Base-by-base conservation (phyloP, 768 basidiomycete genomes). In the Pleurotus djamor region DNA sequence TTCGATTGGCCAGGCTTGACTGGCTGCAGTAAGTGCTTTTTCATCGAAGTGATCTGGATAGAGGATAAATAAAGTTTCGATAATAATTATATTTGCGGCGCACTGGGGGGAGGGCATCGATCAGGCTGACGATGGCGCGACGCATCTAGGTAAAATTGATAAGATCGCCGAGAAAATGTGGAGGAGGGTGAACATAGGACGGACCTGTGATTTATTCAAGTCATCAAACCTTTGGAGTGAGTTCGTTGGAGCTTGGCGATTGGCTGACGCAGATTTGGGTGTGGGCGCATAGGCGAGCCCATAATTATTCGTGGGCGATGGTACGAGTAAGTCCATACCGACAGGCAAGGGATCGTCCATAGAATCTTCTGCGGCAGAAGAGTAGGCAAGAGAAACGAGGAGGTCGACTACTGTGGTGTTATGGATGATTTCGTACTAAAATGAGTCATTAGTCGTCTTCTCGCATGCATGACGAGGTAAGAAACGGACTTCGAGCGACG, bases 361-460 rank as follows among this genome's bases (percentile, higher is more conserved):
- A 2, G 75, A 76, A 2, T 74, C 71, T 61, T 87, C 85, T 6
- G 72, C 70, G 0, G 86, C 86, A 0, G 86, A 78, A 16, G 75
- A 68, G 63, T 86, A 87, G 0, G 85, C 76, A 5, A 90, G 72
- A 16, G 86, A 87, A 16, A 89, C 79, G 4, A 91, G 80, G 7
- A 91, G 78, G 62, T 91, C 88, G 34, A 91, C 88, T 0, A 82
- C 83, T 47, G 76, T 71, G 0, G 86, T 76, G 61, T 89, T 89
- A 59, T 81, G 80, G 16, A 82, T 73, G 57, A 91, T 87, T 68
- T 91, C 89, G 63, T 89, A 88, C 87, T 89, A 52, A 12, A 7
- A 12, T 14, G 16, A 12, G 16, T 14, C 45, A 12, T 47, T 47
- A 14, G 45, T 47, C 13, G 45, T 12, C 1, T 12, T 47, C 4